Percentiles rank a stretch among this genome's conserved stretches.
phyloP scores from a whole-genome alignment of 2,329 filamentous ascomycete genomes.

The Ophiosphaerella narmari region DNA sequence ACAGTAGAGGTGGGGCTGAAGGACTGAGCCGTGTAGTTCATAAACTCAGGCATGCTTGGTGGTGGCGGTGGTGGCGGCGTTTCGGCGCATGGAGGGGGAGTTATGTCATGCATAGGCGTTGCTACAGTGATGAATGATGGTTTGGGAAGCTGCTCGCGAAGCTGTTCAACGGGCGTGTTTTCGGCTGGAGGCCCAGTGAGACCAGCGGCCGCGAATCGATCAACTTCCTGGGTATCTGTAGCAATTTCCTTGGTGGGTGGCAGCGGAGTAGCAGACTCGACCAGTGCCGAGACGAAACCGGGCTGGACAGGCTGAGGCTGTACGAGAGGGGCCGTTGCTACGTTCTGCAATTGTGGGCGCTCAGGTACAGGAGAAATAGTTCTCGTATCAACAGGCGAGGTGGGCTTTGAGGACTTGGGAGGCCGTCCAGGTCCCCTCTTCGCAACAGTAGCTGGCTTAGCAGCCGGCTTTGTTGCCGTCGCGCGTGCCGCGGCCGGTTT shows the following conservation, averaged over 20 bases:
- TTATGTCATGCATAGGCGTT: conserved; percentile 22
- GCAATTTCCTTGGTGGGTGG: neutral
- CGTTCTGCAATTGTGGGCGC: conserved; percentile 24
- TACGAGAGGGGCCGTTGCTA: conserved; percentile 26
- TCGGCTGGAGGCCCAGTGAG: conserved; percentile 36
- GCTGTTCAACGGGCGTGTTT: conserved; percentile 42
- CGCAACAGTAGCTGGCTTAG: conserved; percentile 19
- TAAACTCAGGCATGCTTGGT: conserved; percentile 36
- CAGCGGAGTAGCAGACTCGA: conserved; percentile 1
- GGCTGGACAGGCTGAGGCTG: conserved; percentile 36
- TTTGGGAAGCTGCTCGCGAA: conserved; percentile 43
- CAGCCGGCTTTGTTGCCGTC: conserved; percentile 13
- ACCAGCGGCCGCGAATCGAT: conserved; percentile 22
- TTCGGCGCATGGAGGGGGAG: conserved; percentile 40
- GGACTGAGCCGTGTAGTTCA: conserved; percentile 34
- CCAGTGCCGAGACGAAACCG: conserved; percentile 10
- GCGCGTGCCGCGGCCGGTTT: conserved; percentile 29
- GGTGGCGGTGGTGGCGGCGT: conserved; percentile 47
- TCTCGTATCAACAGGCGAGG: conserved; percentile 42
- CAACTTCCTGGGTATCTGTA: neutral
- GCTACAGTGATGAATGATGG: conserved; percentile 34
- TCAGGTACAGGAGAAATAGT: conserved; percentile 46
- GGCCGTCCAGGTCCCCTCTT: conserved; percentile 34
- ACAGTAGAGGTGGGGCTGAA: conserved; percentile 15
- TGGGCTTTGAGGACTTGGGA: conserved; percentile 29